A percentile compares a stretch with the other conserved stretches of the same genome.
phyloP scores from a whole-genome alignment of 495 filamentous ascomycete species.

The Penicillium longicatenatum region DNA sequence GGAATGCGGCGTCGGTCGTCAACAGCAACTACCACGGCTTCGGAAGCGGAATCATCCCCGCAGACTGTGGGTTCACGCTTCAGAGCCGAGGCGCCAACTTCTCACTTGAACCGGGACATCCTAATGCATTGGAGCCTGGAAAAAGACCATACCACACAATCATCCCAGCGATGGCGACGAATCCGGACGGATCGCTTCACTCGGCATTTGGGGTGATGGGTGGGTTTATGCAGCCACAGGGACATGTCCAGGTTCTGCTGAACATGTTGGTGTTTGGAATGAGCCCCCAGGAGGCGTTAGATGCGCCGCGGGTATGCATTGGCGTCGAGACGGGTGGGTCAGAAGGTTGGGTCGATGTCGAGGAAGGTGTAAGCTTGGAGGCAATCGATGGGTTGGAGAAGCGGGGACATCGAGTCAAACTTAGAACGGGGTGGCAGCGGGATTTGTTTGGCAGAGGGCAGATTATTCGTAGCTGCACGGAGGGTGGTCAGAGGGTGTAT shows the following conservation, averaged over 20 bases:
- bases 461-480: not conserved
- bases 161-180: not conserved
- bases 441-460: conserved; percentile 2
- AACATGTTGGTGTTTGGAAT: conserved; percentile 5
- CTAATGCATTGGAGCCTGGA: not conserved
- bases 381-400: not conserved
- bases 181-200: not conserved
- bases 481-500: not conserved
- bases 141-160: conserved; percentile 6
- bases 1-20: not conserved
- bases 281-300: not conserved
- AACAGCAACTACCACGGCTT: conserved; percentile 8
- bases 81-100: conserved; percentile 4
- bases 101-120: not conserved
- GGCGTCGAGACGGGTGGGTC: not conserved
- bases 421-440: not conserved
- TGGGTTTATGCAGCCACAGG: conserved; percentile 10
- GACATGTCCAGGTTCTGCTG: conserved; percentile 2
- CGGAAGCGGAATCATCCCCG: conserved; percentile 5
- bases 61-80: conserved; percentile 1
- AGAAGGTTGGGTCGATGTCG: not conserved
- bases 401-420: not conserved
- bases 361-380: not conserved
- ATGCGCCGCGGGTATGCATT: conserved; percentile 4
- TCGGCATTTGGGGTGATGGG: conserved; percentile 3